phyloP scores from a whole-genome alignment of 768 basidiomycete species.

The Termitomyces titanicus region DNA sequence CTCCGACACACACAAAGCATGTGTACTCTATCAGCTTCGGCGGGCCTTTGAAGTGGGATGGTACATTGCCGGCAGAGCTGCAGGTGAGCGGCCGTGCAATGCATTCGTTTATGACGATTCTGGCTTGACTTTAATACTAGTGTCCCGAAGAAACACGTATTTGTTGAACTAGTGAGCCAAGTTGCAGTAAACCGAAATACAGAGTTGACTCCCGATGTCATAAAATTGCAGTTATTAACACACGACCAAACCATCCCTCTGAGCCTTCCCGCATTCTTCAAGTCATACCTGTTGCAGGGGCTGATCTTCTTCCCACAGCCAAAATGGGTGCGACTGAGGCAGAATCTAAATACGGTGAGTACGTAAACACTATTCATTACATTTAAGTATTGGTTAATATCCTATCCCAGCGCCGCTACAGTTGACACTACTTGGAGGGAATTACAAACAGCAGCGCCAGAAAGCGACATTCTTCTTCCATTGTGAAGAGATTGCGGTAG shows the following conservation, averaged over 20 bases:
- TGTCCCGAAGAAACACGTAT: conserved; percentile 30
- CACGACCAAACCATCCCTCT: conserved; percentile 28
- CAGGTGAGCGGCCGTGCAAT: conserved; percentile 19
- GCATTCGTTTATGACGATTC: neutral
- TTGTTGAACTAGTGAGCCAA: conserved; percentile 23
- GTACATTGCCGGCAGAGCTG: conserved; percentile 25
- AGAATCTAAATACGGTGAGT: conserved; percentile 13
- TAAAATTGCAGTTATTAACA: conserved; percentile 20
- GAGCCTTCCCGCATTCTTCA: conserved; percentile 30
- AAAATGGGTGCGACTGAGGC: conserved; percentile 13
- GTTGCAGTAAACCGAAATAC: neutral
- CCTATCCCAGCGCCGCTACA: conserved; percentile 20
- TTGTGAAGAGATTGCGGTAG: conserved; percentile 21
- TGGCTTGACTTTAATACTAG: conserved; percentile 11
- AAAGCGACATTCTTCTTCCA: conserved; percentile 27
- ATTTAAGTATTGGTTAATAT: too few species aligned
- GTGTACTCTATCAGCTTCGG: conserved; percentile 25
- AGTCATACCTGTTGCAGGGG: conserved; percentile 28
- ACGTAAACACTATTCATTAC: neutral
- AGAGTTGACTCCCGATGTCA: neutral
- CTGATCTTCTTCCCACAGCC: conserved; percentile 18
- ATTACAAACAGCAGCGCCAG: conserved; percentile 23
- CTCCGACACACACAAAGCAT: conserved; percentile 26
- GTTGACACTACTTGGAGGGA: conserved; percentile 27
- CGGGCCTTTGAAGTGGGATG: conserved; percentile 19